phyloP scores from a whole-genome alignment of 2,329 filamentous ascomycete species.

The Alternaria conjuncta region DNA sequence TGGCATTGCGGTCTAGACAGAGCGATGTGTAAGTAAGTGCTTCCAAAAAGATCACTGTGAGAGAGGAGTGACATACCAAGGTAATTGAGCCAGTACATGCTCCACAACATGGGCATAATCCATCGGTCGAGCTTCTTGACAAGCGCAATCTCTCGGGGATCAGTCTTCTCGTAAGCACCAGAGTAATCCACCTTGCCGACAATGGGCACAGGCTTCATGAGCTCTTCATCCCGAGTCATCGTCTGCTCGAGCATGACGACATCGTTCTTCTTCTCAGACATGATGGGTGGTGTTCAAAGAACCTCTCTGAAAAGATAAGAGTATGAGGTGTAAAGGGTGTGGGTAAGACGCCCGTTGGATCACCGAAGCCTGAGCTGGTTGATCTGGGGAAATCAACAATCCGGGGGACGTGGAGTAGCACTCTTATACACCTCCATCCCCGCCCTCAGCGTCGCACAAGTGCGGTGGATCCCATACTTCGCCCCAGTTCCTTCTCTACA shows the following conservation, averaged over 20 bases:
- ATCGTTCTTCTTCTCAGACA: constrained; percentile 35
- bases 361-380: constrained; percentile 26
- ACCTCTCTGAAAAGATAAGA: not conserved
- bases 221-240: constrained; percentile 27
- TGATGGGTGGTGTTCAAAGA: constrained; percentile 6
- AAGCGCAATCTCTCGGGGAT: constrained; percentile 42
- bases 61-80: constrained; percentile 7
- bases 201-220: constrained; percentile 30
- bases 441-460: not conserved
- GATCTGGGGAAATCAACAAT: constrained; percentile 33
- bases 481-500: constrained; percentile 3
- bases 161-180: constrained; percentile 45
- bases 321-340: constrained; percentile 3
- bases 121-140: constrained; percentile 41
- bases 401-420: constrained; percentile 22
- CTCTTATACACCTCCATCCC: constrained; percentile 27
- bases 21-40: constrained; percentile 29
- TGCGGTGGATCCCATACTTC: not conserved
- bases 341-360: constrained; percentile 21
- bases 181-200: constrained; percentile 42
- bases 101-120: constrained; percentile 39
- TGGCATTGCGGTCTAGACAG: constrained; percentile 64
- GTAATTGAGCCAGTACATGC: constrained; percentile 25
- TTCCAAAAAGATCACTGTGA: constrained; percentile 32
- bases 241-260: constrained; percentile 36